These are phyloP conservation scores for Aspergillus candidus DNA, from an alignment of 2,329 filamentous ascomycete species.

Conservation along the genomic window DNA sequence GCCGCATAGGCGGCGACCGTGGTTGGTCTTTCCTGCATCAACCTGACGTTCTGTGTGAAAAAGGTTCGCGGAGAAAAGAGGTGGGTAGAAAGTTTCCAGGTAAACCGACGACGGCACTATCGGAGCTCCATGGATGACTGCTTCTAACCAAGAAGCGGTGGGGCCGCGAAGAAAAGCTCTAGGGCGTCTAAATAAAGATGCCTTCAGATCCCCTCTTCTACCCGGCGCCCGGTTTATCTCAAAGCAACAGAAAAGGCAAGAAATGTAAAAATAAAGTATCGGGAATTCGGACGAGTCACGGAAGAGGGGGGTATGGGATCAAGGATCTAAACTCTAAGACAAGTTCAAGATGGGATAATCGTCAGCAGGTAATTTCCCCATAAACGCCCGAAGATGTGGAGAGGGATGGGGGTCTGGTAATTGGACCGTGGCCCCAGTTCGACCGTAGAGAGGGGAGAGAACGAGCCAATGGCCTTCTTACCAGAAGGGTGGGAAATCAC, in stretches of 20 bases:
- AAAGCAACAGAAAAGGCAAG: not conserved
- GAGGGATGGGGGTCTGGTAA: constrained; percentile 9
- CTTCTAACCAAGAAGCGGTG: not conserved
- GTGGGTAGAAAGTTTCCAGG: not conserved
- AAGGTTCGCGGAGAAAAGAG: not conserved
- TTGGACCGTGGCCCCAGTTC: too few species aligned
- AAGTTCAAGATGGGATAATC: not conserved
- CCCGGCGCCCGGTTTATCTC: not conserved
- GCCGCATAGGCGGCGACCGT: constrained; percentile 90
- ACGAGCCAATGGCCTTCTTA: not conserved
- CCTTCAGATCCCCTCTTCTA: constrained; percentile 4
- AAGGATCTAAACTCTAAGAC: not conserved
- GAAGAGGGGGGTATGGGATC: not conserved
- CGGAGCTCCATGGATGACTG: constrained; percentile 12
- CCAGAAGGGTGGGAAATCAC: too few species aligned
- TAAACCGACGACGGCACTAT: constrained; percentile 4
- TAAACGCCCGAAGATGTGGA: constrained; percentile 12
- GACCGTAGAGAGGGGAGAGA: constrained; percentile 4
- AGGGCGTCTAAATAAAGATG: not conserved
- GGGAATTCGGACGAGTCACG: not conserved
- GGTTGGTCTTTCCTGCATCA: constrained; percentile 75
- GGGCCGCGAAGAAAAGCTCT: not conserved
- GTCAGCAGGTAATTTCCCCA: constrained; percentile 8
- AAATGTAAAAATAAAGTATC: not conserved
- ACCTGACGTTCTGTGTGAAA: constrained; percentile 4